Evolutionary conservation across 2,329 filamentous ascomycete genomes (phyloP).

Genomic region (Beauveria australis): DNA sequence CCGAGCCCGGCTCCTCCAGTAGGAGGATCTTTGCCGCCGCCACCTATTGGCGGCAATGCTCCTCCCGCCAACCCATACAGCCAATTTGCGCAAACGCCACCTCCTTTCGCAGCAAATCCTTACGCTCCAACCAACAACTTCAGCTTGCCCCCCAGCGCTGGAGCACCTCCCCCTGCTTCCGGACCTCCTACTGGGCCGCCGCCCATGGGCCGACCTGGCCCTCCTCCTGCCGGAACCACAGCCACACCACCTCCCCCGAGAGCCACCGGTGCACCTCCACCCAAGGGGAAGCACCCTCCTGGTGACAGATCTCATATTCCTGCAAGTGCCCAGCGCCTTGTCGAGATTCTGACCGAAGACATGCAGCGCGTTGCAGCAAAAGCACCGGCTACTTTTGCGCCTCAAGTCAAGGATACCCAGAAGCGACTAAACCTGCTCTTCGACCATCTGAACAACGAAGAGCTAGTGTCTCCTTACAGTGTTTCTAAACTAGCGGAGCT

Average conservation of each 20-base stretch:
- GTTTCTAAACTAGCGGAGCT: slow-evolving; percentile 58
- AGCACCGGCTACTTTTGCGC: slow-evolving; percentile 77
- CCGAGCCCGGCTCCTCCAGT: slow-evolving; percentile 36
- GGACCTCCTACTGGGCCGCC: slow-evolving; percentile 29
- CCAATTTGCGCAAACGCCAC: slow-evolving; percentile 25
- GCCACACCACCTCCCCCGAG: slow-evolving; percentile 38
- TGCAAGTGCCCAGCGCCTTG: slow-evolving; percentile 63
- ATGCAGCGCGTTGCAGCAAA: slow-evolving; percentile 82
- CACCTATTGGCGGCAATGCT: slow-evolving; percentile 32
- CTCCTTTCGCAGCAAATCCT: slow-evolving; percentile 23
- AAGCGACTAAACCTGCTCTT: slow-evolving; percentile 91
- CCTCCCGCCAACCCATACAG: slow-evolving; percentile 36
- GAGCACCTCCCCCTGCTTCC: slow-evolving; percentile 28
- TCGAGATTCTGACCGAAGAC: slow-evolving; percentile 71
- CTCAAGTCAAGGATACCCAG: slow-evolving; percentile 87
- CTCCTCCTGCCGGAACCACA: slow-evolving; percentile 20
- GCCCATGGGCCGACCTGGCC: slow-evolving; percentile 24
- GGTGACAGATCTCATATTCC: slow-evolving; percentile 91
- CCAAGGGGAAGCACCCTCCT: slow-evolving; percentile 62
- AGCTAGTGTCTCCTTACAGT: slow-evolving; percentile 75
- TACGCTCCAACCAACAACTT: slow-evolving; percentile 44
- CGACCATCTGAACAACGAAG: slow-evolving; percentile 93
- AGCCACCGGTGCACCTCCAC: slow-evolving; percentile 37
- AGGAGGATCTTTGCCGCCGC: slow-evolving; percentile 30
- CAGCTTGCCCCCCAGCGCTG: slow-evolving; percentile 31